Base-by-base conservation (phyloP, 2,329 filamentous ascomycete genomes). In the Sporothrix humicola region DNA sequence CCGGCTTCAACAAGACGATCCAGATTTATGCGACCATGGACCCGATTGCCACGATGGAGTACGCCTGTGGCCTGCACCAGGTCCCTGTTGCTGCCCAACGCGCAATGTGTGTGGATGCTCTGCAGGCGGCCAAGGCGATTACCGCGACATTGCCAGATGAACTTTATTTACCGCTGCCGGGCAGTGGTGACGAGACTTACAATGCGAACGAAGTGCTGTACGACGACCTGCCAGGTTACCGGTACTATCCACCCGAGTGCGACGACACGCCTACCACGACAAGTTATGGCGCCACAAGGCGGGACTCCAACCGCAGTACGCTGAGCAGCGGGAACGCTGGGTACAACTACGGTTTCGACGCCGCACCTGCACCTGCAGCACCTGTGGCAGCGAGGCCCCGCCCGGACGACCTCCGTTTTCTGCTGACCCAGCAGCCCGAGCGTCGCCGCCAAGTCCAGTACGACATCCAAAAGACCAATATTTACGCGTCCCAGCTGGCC, bases 381-480 rank as follows among this genome's bases (percentile, higher is more conserved):
- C 68, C 6, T 12, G 50, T 54, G 7, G 20, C 71, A 71, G 80
- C 50, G 12, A 81, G 6, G 83, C 85, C 48, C 75, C 84, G 85
- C 0, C 78, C 83, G 9, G 83, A 87, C 75, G 87, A 89, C 75
- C 78, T 88, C 17, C 85, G 86, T 58, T 85, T 84, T 54, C 81
- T 84, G 8, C 83, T 88, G 73, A 84, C 85, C 72, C 81, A 83
- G 23, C 83, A 88, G 37, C 85, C 86, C 0, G 79, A 82, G 37
- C 83, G 85, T 2, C 85, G 88, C 2, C 85, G 88, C 0, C 84
- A 86, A 72, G 80, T 94, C 4, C 93, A 96, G 79, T 94, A 91
- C 77, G 94, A 97, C 82, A 96, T 97, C 44, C 94, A 97, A 80
- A 97, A 97, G 80, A 93, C 93, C 7, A 97, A 97, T 80, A 93